Evolutionary conservation across 352 stramenopile species (phyloP).

Genomic region (Phytophthora podocarpi): DNA sequence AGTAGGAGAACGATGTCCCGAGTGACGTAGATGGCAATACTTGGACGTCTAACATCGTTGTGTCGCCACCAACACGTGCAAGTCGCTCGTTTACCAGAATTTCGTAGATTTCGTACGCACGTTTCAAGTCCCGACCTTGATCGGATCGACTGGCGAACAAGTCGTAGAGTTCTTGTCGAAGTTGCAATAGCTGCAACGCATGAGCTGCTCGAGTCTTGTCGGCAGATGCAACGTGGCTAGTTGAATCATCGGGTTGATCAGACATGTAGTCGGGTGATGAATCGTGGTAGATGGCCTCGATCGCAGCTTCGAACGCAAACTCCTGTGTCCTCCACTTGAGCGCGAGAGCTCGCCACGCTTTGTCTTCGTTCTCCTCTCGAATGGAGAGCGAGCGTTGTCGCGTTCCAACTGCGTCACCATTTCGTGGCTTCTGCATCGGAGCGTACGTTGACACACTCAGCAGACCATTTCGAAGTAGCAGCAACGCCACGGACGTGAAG

Average conservation of each 20-base stretch:
- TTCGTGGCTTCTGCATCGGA: slow-evolving; percentile 30
- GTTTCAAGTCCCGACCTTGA: slow-evolving; percentile 33
- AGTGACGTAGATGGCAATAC: background rate
- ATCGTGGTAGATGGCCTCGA: slow-evolving; percentile 53
- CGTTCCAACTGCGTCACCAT: background rate
- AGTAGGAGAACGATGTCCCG: background rate
- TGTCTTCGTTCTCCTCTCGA: slow-evolving; percentile 47
- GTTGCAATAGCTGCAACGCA: slow-evolving; percentile 48
- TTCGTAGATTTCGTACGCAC: slow-evolving; percentile 41
- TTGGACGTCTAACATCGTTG: slow-evolving; percentile 16
- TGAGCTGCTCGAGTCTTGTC: slow-evolving; percentile 27
- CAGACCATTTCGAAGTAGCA: slow-evolving; percentile 61
- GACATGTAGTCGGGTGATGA: background rate
- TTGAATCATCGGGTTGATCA: background rate
- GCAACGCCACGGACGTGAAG: slow-evolving; percentile 66
- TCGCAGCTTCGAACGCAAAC: slow-evolving; percentile 46
- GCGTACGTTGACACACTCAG: slow-evolving; percentile 63
- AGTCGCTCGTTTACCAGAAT: slow-evolving; percentile 39
- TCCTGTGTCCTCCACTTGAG: slow-evolving; percentile 61
- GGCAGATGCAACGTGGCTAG: too few species aligned
- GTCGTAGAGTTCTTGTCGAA: slow-evolving; percentile 61
- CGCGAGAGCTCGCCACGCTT: slow-evolving; percentile 54
- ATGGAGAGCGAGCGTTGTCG: slow-evolving; percentile 19
- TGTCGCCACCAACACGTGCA: slow-evolving; percentile 19
- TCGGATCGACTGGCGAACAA: slow-evolving; percentile 43